Base-by-base conservation (phyloP, 2,329 filamentous ascomycete genomes). In the Trichoderma sp. region DNA sequence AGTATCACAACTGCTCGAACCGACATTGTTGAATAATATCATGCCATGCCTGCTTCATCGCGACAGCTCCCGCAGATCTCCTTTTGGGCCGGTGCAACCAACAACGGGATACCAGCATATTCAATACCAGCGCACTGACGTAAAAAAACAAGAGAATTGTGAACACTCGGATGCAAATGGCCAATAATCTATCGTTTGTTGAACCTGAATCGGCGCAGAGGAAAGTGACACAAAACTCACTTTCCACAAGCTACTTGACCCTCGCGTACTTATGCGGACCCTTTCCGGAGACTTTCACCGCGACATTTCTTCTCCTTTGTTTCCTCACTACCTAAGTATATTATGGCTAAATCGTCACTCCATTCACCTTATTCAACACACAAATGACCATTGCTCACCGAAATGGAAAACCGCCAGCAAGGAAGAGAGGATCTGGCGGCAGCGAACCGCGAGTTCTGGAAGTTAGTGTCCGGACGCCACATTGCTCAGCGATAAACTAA, bases 221-320 rank as follows among this genome's bases (percentile, higher is more conserved):
- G 14, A 29, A 7, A 64, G 68, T 71, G 38, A 35, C 68, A 53
- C n/a, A 27, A n/a, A 16, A 50, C 14, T 27, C 27, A 4, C 38
- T 50, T 35, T 27, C 24, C 6, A 31, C 38, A 14, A 63, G n/a
- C 18, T 35, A n/a, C 35, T 53, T 35, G 8, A 27, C 1, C n/a
- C 59, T 27, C 67, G 59, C 56, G 8, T 41, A 63, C 59, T 53
- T 63, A 63, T 29, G 38, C 68, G 68, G 68, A 72, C 38, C 68
- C 12, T 72, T 63, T 72, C 68, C 38, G 59, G 68, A 72, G 68
- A 72, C 68, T 72, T 72, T 63, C 27, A n/a, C 38, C 24, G 6
- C 31, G n/a, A 50, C 35, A 64, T 27, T 50, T 64, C 21, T 27
- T 50, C 63, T 66, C 24, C 24, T 45, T 66, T 29, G 33, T 35